These are phyloP conservation scores for Strobilomyces echinocephalus DNA, from an alignment of 768 basidiomycete species.

Conservation along the genomic window DNA sequence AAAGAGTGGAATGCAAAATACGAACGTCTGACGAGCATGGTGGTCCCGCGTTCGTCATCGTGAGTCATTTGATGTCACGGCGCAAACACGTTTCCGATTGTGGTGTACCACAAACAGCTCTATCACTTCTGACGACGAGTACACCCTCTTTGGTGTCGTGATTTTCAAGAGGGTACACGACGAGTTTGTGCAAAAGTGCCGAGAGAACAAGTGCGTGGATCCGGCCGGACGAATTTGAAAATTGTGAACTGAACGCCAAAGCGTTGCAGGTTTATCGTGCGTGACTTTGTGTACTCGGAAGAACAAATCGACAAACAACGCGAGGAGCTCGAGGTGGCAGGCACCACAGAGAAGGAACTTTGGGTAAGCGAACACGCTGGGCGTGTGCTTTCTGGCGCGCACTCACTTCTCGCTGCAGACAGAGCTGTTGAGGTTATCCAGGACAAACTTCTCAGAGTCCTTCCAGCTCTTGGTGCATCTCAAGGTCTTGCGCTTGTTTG, in stretches of 20 bases:
- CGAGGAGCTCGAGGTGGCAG: constrained; percentile 75
- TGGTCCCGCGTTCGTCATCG: constrained; percentile 90
- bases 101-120: constrained; percentile 39
- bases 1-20: constrained; percentile 92
- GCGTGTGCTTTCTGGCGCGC: background rate
- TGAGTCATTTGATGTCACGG: constrained; percentile 36
- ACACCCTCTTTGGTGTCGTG: constrained; percentile 76
- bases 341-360: constrained; percentile 88
- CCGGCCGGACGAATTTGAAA: background rate
- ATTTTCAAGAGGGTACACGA: constrained; percentile 90
- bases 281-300: constrained; percentile 92
- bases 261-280: constrained; percentile 71
- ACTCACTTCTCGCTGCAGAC: constrained; percentile 47
- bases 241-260: constrained; percentile 6
- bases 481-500: constrained; percentile 85
- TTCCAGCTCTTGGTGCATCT: constrained; percentile 92
- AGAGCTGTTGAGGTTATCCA: constrained; percentile 81
- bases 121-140: constrained; percentile 85
- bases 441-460: constrained; percentile 96
- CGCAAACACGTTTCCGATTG: constrained; percentile 20
- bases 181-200: constrained; percentile 87
- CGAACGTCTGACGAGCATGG: constrained; percentile 82
- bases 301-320: constrained; percentile 74
- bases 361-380: constrained; percentile 61
- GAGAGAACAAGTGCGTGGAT: constrained; percentile 81